Evolutionary conservation across 1,284 basidiomycete species (phyloP), one percentile per base, ranked within the genome.

Genomic region (Pseudozyma sp.): DNA sequence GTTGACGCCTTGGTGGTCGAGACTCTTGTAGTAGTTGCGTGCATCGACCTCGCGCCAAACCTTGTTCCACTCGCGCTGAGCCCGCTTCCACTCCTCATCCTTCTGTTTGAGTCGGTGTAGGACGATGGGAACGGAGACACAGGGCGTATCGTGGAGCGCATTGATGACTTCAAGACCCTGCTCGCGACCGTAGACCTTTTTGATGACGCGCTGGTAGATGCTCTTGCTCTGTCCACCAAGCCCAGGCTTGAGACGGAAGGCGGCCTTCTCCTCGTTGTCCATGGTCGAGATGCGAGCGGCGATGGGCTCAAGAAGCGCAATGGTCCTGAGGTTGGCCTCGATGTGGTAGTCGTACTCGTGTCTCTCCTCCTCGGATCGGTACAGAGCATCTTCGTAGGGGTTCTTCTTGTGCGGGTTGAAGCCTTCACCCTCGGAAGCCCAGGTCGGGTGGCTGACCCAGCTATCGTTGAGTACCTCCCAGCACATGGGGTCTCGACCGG

Each of bases 281-380:
- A 99, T 97, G 70, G 91, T 90, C 76, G 93, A 91, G 81, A 99
- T 92, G 53, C 95, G 91, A 42, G 89, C 89, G 73, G 91, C 90
- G 68, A 99, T 89, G 2, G 95, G 95, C 84, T 98, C 95, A 61
- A 99, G 90, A 49, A 97, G 87, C 1, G 93, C 91, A 82, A 98
- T 97, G 11, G 95, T 98, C 50, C 95, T 91, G 18, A 91, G 87
- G 80, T 98, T 91, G 44, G 92, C 94, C 84, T 98, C 95, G 56
- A 99, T 91, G 82, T 97, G 93, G 78, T 97, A 96, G 82, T 97
- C 95, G 86, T 95, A 99, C 86, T 99, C 97, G 87, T 98, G 94
- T 31, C 97, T 91, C 85, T 99, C 97, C 85, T 99, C 97, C 86
- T 99, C 97, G 78, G 93, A 92, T 85, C 93, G 93, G 87, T 99